A percentile compares a stretch with the other conserved stretches of the same genome.
phyloP scores from a whole-genome alignment of 176 grass and related monocot genomes.

The Hordeum vulgare region DNA sequence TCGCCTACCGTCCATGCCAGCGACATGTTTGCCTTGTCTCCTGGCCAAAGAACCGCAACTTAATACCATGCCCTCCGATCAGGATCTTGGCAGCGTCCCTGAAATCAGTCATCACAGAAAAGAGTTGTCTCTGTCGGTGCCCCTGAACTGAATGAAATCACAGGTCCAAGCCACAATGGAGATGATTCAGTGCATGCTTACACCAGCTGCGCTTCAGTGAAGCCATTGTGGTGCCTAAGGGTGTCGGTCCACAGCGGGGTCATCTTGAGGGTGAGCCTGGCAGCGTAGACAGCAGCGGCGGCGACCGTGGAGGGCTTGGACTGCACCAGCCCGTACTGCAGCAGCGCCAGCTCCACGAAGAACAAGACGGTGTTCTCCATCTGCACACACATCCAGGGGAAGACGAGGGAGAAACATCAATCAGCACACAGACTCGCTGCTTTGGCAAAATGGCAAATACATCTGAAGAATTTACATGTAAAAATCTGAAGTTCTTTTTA shows the following conservation, averaged over 20 bases:
- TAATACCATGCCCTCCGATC: no score
- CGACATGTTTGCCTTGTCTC: no score
- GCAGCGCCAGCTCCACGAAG: constrained; percentile 69
- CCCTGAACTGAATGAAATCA: not conserved
- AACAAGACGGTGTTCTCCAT: constrained; percentile 91
- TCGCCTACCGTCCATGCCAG: no score
- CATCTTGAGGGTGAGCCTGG: constrained; percentile 72
- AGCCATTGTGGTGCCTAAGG: constrained; percentile 64
- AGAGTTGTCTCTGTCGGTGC: not conserved
- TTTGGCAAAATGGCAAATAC: not conserved
- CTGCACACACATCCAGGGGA: constrained; percentile 29
- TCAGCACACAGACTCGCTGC: not conserved
- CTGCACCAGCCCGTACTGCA: constrained; percentile 64
- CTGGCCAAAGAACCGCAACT: no score
- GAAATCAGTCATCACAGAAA: not conserved
- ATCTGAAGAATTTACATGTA: not conserved
- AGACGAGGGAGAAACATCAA: not conserved
- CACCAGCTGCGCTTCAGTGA: constrained; percentile 55
- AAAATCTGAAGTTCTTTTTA: not conserved
- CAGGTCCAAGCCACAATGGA: not conserved
- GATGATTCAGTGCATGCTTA: constrained; percentile 33
- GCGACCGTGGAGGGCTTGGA: constrained; percentile 65
- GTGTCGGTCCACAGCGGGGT: constrained; percentile 80
- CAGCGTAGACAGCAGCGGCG: constrained; percentile 78
- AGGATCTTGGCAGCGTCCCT: constrained; percentile 54